These are phyloP conservation scores for Malassezia furfur DNA, from an alignment of 1,284 basidiomycete genomes.

Conservation along the genomic window DNA sequence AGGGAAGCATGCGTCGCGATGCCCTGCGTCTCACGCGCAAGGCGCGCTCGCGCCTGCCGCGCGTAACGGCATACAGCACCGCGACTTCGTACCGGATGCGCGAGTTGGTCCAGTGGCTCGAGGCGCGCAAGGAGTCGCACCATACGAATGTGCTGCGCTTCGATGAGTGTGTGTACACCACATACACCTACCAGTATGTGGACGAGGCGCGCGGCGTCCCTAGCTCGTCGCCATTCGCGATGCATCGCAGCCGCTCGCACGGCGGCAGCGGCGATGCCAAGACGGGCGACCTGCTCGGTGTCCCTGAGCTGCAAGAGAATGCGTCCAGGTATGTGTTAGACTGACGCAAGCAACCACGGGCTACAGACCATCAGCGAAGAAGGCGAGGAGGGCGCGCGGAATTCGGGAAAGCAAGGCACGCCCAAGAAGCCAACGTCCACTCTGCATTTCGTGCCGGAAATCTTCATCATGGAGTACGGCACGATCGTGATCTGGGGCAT, in stretches of 20 bases:
- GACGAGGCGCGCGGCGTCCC: constrained; percentile 33
- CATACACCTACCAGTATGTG: constrained; percentile 43
- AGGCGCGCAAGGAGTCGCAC: constrained; percentile 68
- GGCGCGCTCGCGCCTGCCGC: constrained; percentile 82
- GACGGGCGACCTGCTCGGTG: constrained; percentile 39
- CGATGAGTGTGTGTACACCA: constrained; percentile 47
- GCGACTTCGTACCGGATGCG: constrained; percentile 78
- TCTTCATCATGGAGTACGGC: constrained; percentile 83
- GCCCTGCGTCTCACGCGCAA: constrained; percentile 80
- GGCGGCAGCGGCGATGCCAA: background rate
- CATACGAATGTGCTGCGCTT: constrained; percentile 55
- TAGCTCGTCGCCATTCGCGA: background rate
- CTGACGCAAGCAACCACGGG: constrained; percentile 5
- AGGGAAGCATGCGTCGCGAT: constrained; percentile 82
- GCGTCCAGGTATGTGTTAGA: background rate
- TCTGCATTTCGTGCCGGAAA: constrained; percentile 26
- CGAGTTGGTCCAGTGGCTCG: constrained; percentile 77
- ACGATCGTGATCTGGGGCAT: constrained; percentile 95
- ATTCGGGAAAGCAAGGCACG: constrained; percentile 6
- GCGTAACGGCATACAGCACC: constrained; percentile 90
- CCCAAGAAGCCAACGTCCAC: constrained; percentile 25
- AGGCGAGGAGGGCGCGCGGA: constrained; percentile 16
- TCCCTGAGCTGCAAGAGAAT: constrained; percentile 30
- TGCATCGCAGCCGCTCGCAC: background rate
- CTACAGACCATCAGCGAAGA: constrained; percentile 17